Conservation (phyloP, 2,329 filamentous ascomycete species). For the Ilyonectria robusta region DNA sequence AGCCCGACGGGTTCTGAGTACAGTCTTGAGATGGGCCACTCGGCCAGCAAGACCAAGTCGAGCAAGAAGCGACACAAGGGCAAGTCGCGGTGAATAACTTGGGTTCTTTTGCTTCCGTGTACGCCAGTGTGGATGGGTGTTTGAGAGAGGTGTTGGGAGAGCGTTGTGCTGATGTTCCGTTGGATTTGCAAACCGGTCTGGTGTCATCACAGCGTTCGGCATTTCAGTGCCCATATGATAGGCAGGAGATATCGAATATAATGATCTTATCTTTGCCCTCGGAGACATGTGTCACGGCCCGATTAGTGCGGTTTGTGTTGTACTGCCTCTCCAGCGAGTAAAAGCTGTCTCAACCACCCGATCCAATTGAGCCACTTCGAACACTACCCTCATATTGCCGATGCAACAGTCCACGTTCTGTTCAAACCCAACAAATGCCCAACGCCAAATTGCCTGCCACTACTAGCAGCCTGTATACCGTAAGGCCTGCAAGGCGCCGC, state of each 20-base stretch:
- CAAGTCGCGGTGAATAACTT: slow-evolving; percentile 36
- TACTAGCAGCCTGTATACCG: neutral
- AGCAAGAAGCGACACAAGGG: slow-evolving; percentile 48
- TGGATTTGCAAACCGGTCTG: neutral
- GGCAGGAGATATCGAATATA: neutral
- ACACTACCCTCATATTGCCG: neutral
- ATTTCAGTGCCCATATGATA: neutral
- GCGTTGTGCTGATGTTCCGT: slow-evolving; percentile 9
- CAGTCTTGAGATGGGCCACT: slow-evolving; percentile 49
- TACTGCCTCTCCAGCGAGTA: neutral
- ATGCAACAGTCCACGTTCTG: neutral
- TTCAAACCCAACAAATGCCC: neutral
- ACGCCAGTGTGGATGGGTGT: neutral
- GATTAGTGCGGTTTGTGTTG: neutral
- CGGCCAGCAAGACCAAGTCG: slow-evolving; percentile 46
- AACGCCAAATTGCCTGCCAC: neutral
- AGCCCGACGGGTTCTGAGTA: slow-evolving; percentile 45
- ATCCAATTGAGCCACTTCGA: neutral
- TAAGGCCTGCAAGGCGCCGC: neutral
- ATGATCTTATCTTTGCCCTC: neutral
- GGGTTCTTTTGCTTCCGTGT: neutral
- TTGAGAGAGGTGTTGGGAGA: neutral
- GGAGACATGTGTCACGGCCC: neutral
- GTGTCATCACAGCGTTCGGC: slow-evolving; percentile 1
- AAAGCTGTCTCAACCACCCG: neutral